phyloP scores from a whole-genome alignment of 805 yeast species.

The Hagleromyces aurorensis region DNA sequence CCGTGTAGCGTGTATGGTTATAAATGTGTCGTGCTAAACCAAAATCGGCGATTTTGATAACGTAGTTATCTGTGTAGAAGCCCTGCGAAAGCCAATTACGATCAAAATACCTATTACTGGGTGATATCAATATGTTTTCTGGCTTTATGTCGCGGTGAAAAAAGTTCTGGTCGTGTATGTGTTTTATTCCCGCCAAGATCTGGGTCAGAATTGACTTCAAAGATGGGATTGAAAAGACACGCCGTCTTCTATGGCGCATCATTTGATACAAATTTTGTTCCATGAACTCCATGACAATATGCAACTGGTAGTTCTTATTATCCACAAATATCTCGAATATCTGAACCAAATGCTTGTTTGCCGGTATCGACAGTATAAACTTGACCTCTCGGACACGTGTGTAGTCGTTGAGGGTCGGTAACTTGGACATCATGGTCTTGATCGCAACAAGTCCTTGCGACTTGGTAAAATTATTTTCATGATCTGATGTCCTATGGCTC shows the following conservation, averaged over 20 bases:
- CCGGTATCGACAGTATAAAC: conserved; percentile 58
- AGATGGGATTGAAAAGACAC: conserved; percentile 48
- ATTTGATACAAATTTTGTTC: conserved; percentile 73
- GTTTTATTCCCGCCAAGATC: conserved; percentile 66
- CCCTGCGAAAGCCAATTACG: conserved; percentile 24
- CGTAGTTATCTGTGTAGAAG: conserved; percentile 36
- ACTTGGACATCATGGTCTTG: conserved; percentile 61
- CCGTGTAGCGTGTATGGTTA: conserved; percentile 52
- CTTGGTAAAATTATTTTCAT: conserved; percentile 31
- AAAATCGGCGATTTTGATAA: conserved; percentile 72
- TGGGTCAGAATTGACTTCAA: conserved; percentile 64
- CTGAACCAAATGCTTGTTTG: conserved; percentile 66
- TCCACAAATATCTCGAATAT: conserved; percentile 78
- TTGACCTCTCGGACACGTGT: conserved; percentile 55
- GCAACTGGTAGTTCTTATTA: conserved; percentile 46
- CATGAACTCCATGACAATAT: conserved; percentile 86
- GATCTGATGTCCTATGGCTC: conserved; percentile 27
- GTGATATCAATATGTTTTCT: conserved; percentile 73
- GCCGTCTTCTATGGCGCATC: conserved; percentile 51
- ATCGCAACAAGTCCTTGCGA: conserved; percentile 56
- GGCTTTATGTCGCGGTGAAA: conserved; percentile 91
- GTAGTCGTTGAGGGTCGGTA: conserved; percentile 47
- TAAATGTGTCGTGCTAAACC: conserved; percentile 62
- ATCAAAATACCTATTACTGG: conserved; percentile 45
- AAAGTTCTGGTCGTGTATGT: conserved; percentile 58